Base-by-base conservation (phyloP, 2,329 filamentous ascomycete species). In the Aspergillus neoniger region DNA sequence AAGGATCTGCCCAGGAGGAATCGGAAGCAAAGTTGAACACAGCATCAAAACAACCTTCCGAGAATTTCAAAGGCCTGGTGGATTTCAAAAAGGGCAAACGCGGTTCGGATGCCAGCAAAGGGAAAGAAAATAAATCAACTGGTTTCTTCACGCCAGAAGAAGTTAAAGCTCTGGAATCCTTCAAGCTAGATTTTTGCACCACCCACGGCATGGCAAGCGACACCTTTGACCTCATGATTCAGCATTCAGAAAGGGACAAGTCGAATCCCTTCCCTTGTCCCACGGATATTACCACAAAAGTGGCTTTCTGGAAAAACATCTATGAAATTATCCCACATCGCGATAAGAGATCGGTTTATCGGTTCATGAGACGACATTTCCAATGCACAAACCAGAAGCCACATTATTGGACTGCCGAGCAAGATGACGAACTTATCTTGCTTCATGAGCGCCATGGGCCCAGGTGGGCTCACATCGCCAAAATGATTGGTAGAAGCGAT, bases 341-440 rank as follows among this genome's bases (percentile, higher is more conserved):
- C 28, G 74, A 77, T 56, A 67, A 65, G 23, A 67, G 75, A 53
- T 79, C 77, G 14, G 69, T 79, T 44, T 71, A 74, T 49, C 71
- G 78, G 8, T 80, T 79, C 64, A 77, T 78, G 71, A 72, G 76
- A 14, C 73, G 77, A 12, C 77, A 79, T 64, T 80, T 79, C 63
- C 76, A 77, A 57, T 70, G 70, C 9, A 73, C 74, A 6, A 59
- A 64, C 1, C 74, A 76, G 56, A 76, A 75, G 39, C 71, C 73
- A 2, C 72, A 74, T 38, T 65, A 75, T 9, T 80, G 78, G 78
- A 74, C 75, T 1, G 56, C 61, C 1, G 75, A 76, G 48, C 77
- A 80, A 58, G 77, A 80, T 25, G 68, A 75, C 10, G 77, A 80
- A 54, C 72, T 80, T 4, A 64, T 76, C 21, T 50, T 59, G 5